A percentile compares a stretch with the other conserved stretches of the same genome.
These are phyloP conservation scores for Heterobasidion irregulare DNA, from an alignment of 1,284 basidiomycete species.

Conservation along the genomic window DNA sequence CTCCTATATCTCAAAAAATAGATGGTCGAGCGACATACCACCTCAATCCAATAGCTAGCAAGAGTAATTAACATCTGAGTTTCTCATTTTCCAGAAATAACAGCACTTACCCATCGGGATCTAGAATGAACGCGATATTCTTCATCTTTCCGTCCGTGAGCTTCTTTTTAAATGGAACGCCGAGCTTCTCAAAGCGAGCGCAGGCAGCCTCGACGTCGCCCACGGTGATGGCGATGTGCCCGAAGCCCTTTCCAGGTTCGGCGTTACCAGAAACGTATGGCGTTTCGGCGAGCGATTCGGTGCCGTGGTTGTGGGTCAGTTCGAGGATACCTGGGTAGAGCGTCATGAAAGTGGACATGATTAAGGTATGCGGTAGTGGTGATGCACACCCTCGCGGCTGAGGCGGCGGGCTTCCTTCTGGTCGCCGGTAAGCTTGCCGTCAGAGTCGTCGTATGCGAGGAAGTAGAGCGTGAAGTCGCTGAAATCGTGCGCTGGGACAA, in stretches of 20 bases:
- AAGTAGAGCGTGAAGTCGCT: slow-evolving; percentile 75
- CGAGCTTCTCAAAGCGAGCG: slow-evolving; percentile 74
- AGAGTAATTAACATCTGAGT: too few species aligned
- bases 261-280: slow-evolving; percentile 76
- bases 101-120: slow-evolving; percentile 68
- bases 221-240: slow-evolving; percentile 83
- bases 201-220: slow-evolving; percentile 83
- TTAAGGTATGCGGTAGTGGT: background rate
- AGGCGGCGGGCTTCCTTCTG: slow-evolving; percentile 41
- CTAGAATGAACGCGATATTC: slow-evolving; percentile 82
- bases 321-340: slow-evolving; percentile 60
- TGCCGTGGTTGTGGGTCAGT: slow-evolving; percentile 87
- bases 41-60: slow-evolving; percentile 33
- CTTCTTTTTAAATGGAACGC: slow-evolving; percentile 86
- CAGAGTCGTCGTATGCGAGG: slow-evolving; percentile 64
- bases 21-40: slow-evolving; percentile 6
- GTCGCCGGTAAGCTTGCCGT: slow-evolving; percentile 35
- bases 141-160: slow-evolving; percentile 83
- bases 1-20: too few species aligned
- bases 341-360: slow-evolving; percentile 8
- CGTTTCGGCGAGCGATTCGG: slow-evolving; percentile 54
- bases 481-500: slow-evolving; percentile 35
- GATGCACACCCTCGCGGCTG: slow-evolving; percentile 52
- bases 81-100: slow-evolving; percentile 9
- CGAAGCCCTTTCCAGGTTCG: slow-evolving; percentile 72